Percentiles rank a stretch among this genome's conserved stretches.
phyloP scores from a whole-genome alignment of 371 early-diverging fungal genomes.

The Mortierella sp. region DNA sequence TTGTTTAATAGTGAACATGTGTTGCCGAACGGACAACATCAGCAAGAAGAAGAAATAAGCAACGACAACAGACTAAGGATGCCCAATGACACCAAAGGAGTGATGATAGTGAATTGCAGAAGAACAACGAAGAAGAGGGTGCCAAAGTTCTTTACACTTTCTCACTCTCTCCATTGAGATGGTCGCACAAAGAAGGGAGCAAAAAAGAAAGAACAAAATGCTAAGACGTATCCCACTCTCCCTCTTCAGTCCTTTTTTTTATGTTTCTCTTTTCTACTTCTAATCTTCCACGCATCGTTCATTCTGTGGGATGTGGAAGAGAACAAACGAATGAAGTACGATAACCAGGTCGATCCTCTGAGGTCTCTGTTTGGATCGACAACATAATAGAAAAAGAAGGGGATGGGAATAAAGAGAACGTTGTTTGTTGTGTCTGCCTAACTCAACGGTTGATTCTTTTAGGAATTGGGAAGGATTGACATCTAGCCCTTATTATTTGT shows the following conservation, averaged over 20 bases:
- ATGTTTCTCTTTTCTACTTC: neutral
- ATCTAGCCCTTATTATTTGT: constrained; percentile 5
- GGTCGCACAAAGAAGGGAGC: neutral
- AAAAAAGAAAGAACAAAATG: neutral
- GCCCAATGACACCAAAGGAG: neutral
- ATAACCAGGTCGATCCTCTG: neutral
- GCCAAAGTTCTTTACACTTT: neutral
- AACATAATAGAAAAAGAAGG: neutral
- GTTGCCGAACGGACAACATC: neutral
- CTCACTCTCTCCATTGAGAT: neutral
- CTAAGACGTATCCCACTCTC: neutral
- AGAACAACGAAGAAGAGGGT: neutral
- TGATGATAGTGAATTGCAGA: neutral
- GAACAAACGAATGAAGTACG: neutral
- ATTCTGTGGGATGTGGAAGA: neutral
- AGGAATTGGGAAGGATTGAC: neutral
- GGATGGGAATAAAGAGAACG: neutral
- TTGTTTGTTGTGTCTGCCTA: neutral
- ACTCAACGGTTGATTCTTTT: neutral
- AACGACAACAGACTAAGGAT: neutral
- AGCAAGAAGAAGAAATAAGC: neutral
- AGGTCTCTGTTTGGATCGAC: neutral
- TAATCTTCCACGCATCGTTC: neutral
- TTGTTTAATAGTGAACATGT: neutral
- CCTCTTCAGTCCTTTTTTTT: neutral